phyloP scores from a whole-genome alignment of 352 stramenopile species.

The Globisporangium perplexum region DNA sequence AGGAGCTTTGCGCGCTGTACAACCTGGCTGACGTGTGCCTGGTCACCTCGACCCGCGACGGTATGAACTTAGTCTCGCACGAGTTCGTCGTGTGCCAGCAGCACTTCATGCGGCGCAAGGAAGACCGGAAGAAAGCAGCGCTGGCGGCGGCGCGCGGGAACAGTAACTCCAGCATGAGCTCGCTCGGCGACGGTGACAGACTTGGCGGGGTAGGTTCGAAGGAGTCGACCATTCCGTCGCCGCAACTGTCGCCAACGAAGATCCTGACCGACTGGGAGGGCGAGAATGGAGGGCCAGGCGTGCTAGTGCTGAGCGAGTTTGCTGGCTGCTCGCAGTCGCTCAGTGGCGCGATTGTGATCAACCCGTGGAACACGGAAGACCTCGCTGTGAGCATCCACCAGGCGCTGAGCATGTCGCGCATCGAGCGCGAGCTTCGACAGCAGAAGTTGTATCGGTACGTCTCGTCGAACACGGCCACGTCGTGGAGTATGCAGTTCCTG shows the following conservation, averaged over 20 bases:
- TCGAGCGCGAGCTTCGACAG: conserved; percentile 82
- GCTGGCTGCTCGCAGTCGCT: conserved; percentile 84
- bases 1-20: conserved; percentile 87
- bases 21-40: conserved; percentile 86
- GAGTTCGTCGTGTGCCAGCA: conserved; percentile 89
- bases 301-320: conserved; percentile 88
- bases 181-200: not conserved
- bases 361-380: conserved; percentile 87
- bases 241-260: conserved; percentile 35
- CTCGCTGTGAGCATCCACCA: conserved; percentile 76
- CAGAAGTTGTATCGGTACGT: conserved; percentile 90
- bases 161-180: not conserved
- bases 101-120: conserved; percentile 75
- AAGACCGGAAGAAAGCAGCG: conserved; percentile 51
- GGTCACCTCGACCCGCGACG: conserved; percentile 84
- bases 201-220: not conserved
- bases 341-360: conserved; percentile 81
- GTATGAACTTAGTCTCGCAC: conserved; percentile 89
- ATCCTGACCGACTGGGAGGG: conserved; percentile 73
- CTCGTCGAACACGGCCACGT: conserved; percentile 74
- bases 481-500: conserved; percentile 83
- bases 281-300: conserved; percentile 74
- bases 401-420: conserved; percentile 77
- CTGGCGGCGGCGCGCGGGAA: conserved; percentile 17
- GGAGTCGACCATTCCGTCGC: conserved; percentile 19